Base-by-base conservation (phyloP, 2,329 filamentous ascomycete genomes). In the Cladosporium halotolerans region DNA sequence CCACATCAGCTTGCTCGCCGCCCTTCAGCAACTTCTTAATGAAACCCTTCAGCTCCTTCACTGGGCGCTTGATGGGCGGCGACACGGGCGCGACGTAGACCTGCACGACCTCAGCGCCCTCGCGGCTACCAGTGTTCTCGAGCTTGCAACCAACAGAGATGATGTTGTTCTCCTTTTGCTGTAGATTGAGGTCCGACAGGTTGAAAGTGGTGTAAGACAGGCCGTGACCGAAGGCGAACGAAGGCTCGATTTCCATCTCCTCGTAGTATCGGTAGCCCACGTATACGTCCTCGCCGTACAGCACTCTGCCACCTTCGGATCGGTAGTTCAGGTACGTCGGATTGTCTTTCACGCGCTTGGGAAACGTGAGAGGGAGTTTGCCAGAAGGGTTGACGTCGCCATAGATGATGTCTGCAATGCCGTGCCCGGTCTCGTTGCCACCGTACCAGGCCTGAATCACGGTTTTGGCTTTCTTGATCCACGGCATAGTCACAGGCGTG, bases 281-380 rank as follows among this genome's bases (percentile, higher is more conserved):
- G 28, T 53, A 53, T 6, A 53, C 51, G 10, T 53, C 51, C n/a
- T 53, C 51, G 13, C 51, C 51, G 38, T 53, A 53, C 6, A 53
- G 51, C 9, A 53, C 51, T 1, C 51, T 43, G 3, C 51, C 51
- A 9, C 23, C 51, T 19, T 53, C 51, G 9, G 34, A 41, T 0
- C 84, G 83, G 81, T 84, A 89, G 67, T 85, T 88, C 67, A 84
- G 79, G 70, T 81, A 87, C 0, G 85, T 81, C 1, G 85, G 85
- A 23, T 85, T 84, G 60, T 69, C 66, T 42, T 68, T 62, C 41
- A 63, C 59, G n/a, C 59, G 55, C 28, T 42, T 53, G 14, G 51
- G 51, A 38, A 53, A 53, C 10, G 51, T 53, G 9, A 53, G 51
- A 16, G 51, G 51, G 11, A 53, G 38, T 11, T 53, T 53, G 7